Evolutionary conservation across 2,329 filamentous ascomycete species (phyloP).

Genomic region (Cercospora beticola): DNA sequence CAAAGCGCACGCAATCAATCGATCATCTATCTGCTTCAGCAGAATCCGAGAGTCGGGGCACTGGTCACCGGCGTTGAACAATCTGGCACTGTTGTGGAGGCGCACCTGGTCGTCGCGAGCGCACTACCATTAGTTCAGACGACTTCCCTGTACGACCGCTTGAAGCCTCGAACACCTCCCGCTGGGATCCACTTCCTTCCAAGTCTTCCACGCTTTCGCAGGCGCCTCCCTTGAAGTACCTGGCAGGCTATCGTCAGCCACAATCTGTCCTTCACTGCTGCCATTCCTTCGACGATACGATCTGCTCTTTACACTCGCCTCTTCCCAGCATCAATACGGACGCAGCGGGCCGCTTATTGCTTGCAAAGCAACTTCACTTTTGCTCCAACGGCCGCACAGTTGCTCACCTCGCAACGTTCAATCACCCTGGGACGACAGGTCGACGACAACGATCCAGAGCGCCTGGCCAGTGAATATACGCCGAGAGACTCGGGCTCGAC

Average conservation of each 20-base stretch:
- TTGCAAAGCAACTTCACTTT: background rate
- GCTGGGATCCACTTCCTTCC: constrained; percentile 19
- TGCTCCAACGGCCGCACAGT: background rate
- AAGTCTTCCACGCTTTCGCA: constrained; percentile 14
- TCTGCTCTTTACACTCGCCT: background rate
- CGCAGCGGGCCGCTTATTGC: background rate
- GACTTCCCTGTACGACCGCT: constrained; percentile 20
- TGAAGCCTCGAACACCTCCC: constrained; percentile 24
- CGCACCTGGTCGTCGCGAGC: constrained; percentile 22
- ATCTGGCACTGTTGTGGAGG: constrained; percentile 18
- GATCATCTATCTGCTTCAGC: constrained; percentile 29
- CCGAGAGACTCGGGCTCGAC: background rate
- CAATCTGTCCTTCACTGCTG: constrained; percentile 3
- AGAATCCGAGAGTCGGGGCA: constrained; percentile 24
- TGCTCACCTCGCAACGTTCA: background rate
- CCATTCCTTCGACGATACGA: constrained; percentile 4
- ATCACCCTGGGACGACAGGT: background rate
- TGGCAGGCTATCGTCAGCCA: constrained; percentile 18
- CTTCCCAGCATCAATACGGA: constrained; percentile 5
- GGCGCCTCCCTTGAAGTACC: constrained; percentile 16
- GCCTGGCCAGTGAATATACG: background rate
- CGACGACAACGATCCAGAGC: background rate
- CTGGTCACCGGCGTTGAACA: constrained; percentile 21
- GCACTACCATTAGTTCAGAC: constrained; percentile 23
- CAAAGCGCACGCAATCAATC: constrained; percentile 30